A percentile compares a stretch with the other conserved stretches of the same genome.
Conservation (phyloP, 371 early-diverging fungal genomes). For the Chytridium lagenaria region DNA sequence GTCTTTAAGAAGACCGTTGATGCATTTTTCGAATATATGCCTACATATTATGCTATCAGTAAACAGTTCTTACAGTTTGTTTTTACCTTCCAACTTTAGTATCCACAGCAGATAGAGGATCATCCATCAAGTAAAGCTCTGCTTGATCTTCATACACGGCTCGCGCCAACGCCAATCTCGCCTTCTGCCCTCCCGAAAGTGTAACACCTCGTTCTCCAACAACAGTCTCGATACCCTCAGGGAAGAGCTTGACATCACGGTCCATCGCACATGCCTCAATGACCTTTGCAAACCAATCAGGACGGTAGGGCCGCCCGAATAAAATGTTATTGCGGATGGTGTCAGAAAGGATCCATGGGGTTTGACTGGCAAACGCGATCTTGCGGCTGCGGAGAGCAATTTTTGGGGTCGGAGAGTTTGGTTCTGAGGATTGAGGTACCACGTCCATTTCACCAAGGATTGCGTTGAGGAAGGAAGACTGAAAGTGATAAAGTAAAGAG, state of each 20-base stretch:
- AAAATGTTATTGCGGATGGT: constrained; percentile 56
- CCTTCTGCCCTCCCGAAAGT: constrained; percentile 58
- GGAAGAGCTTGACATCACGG: constrained; percentile 47
- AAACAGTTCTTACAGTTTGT: too few relatives aligned
- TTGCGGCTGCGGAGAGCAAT: neutral
- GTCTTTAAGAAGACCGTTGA: constrained; percentile 29
- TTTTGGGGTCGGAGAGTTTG: neutral
- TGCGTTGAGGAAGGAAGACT: constrained; percentile 39
- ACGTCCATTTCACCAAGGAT: constrained; percentile 49
- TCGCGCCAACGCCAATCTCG: constrained; percentile 41
- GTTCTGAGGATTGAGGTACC: too few relatives aligned
- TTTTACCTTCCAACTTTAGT: constrained; percentile 80
- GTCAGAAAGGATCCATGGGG: constrained; percentile 54
- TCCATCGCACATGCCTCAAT: constrained; percentile 42
- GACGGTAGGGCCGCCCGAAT: constrained; percentile 44
- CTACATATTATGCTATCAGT: too few relatives aligned
- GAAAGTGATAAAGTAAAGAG: neutral
- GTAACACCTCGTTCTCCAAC: constrained; percentile 57
- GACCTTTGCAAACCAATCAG: constrained; percentile 31
- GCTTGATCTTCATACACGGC: constrained; percentile 70
- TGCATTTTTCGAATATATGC: constrained; percentile 49
- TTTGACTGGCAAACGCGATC: constrained; percentile 27
- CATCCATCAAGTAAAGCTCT: constrained; percentile 72
- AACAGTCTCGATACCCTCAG: constrained; percentile 43
- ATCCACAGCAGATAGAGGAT: constrained; percentile 83